These are phyloP conservation scores for Ceratocystis papillata DNA, from an alignment of 2,329 filamentous ascomycete species.

Conservation along the genomic window DNA sequence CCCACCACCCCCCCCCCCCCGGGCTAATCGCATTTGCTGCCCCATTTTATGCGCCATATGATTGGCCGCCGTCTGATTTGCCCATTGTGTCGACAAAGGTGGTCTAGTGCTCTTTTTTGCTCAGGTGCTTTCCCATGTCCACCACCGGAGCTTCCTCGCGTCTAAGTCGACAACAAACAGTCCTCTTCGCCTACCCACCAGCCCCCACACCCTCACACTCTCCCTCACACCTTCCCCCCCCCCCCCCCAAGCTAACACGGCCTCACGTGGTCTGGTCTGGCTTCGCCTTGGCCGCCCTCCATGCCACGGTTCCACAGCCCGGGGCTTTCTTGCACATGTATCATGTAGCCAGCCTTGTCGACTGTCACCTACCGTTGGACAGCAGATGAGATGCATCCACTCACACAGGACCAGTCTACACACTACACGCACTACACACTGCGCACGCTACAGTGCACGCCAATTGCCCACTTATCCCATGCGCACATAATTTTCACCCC, in stretches of 20 bases:
- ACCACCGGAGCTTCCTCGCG: not conserved
- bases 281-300: not conserved
- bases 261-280: not conserved
- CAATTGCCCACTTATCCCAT: not conserved
- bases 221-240: no score
- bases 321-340: not conserved
- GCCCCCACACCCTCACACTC: no score
- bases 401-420: not conserved
- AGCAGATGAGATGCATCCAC: not conserved
- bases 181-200: not conserved
- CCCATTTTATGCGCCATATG: not conserved
- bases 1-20: not conserved
- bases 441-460: not conserved
- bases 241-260: not conserved
- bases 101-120: slow-evolving; percentile 7
- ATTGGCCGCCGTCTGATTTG: not conserved
- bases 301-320: not conserved
- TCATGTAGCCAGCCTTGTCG: slow-evolving; percentile 12
- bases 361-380: not conserved
- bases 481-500: not conserved
- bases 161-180: not conserved
- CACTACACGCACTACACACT: not conserved
- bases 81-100: slow-evolving; percentile 7
- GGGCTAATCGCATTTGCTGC: not conserved
- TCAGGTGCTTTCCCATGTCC: not conserved